Evolutionary conservation across 2,329 filamentous ascomycete genomes (phyloP).

Genomic region (Exophiala sp.): DNA sequence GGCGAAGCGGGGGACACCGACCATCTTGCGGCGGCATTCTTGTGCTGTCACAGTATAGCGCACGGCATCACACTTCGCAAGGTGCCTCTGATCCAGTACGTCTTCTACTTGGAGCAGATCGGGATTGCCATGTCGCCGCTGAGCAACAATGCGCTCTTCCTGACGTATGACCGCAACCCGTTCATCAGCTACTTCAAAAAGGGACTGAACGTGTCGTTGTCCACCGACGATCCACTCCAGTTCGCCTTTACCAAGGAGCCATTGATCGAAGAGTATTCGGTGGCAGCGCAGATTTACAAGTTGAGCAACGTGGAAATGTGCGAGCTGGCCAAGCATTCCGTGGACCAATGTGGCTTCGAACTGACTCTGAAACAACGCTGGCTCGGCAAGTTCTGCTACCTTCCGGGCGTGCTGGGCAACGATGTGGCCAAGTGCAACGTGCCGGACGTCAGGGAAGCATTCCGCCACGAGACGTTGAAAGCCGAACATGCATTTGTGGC

Average conservation of each 20-base stretch:
- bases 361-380: constrained; percentile 82
- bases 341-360: constrained; percentile 92
- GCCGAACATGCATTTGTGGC: constrained; percentile 67
- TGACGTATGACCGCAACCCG: constrained; percentile 94
- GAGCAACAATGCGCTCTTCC: constrained; percentile 93
- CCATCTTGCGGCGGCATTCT: constrained; percentile 81
- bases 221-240: constrained; percentile 92
- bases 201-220: constrained; percentile 90
- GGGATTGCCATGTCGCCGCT: constrained; percentile 99
- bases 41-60: constrained; percentile 95
- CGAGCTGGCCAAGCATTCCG: constrained; percentile 91
- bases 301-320: constrained; percentile 97
- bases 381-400: constrained; percentile 72
- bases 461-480: constrained; percentile 75
- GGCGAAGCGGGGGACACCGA: constrained; percentile 96
- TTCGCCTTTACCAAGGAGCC: constrained; percentile 99
- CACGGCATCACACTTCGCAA: constrained; percentile 90
- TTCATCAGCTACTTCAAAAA: constrained; percentile 94
- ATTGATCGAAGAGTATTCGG: constrained; percentile 94
- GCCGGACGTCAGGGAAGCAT: constrained; percentile 84
- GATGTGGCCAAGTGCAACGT: constrained; percentile 95
- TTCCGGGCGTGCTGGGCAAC: constrained; percentile 77
- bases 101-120: constrained; percentile 97
- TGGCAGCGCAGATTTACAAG: constrained; percentile 98
- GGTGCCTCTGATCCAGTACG: constrained; percentile 88